phyloP scores from a whole-genome alignment of 2,329 filamentous ascomycete species.

The Xylaria sp. region DNA sequence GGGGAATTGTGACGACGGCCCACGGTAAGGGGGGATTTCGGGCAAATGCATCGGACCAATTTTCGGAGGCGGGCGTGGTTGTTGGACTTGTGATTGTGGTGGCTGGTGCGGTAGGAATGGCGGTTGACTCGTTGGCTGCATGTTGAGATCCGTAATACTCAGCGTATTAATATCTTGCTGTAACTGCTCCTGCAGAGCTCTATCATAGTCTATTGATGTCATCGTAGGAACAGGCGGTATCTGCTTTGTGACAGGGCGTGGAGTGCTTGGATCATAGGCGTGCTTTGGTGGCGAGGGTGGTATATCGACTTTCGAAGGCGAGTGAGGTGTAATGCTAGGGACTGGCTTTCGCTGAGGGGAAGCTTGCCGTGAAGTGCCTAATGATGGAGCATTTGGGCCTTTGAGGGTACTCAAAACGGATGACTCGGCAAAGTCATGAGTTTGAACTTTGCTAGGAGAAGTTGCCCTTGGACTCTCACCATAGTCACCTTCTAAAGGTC shows the following conservation, averaged over 20 bases:
- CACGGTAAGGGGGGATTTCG: constrained; percentile 67
- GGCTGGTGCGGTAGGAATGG: constrained; percentile 45
- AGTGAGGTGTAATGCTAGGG: constrained; percentile 53
- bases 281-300: constrained; percentile 68
- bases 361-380: constrained; percentile 64
- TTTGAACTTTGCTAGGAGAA: constrained; percentile 64
- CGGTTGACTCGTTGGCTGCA: constrained; percentile 40
- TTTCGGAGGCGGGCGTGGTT: constrained; percentile 54
- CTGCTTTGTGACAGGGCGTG: constrained; percentile 58
- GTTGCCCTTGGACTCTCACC: constrained; percentile 62
- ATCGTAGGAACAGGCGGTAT: constrained; percentile 59
- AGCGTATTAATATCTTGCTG: constrained; percentile 70
- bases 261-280: constrained; percentile 57
- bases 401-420: constrained; percentile 68
- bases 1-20: constrained; percentile 48
- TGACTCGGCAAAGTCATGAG: constrained; percentile 56
- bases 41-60: constrained; percentile 58
- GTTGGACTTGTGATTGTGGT: constrained; percentile 52
- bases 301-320: constrained; percentile 70
- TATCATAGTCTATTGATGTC: constrained; percentile 70
- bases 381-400: constrained; percentile 53
- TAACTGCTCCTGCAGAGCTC: constrained; percentile 70
- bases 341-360: constrained; percentile 71
- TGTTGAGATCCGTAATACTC: constrained; percentile 56
- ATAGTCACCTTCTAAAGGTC: constrained; percentile 64